Base-by-base conservation (phyloP, 768 basidiomycete genomes). In the Sarcodon sp. region DNA sequence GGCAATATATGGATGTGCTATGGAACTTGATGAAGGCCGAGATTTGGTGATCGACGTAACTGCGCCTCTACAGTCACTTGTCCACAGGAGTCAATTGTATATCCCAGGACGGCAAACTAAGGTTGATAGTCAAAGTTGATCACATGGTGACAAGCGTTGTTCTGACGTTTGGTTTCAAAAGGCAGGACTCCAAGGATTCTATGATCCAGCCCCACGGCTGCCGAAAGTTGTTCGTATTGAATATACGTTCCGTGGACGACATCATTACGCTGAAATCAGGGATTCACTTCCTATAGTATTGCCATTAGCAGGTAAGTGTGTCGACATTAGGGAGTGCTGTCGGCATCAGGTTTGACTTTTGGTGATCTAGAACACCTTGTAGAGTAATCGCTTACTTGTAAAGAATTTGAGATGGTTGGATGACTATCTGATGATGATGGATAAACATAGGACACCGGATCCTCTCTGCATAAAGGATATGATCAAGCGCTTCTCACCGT, bases 151-250 rank as follows among this genome's bases (percentile, higher is more conserved):
- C 49, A 60, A 27, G 21, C 21, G 21, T 38, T 13, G 13, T 38
- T 13, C 13, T 38, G 37, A 38, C 37, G 4, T 49, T 18, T 47
- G 48, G 50, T 27, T 27, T 27, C 34, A 47, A 35, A 54, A 85
- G 86, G 68, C 79, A 50, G 75, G 78, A 27, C 69, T 94, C 36
- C 80, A 87, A 57, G 90, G 90, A n/a, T 91, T 96, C 68, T 80
- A 77, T 59, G 90, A 94, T 66, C 85, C 87, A 48, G 80, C 81
- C 13, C 80, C 86, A 11, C 78, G 77, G n/a, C 69, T 74, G 47
- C 64, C 72, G 44, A 92, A 93, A 67, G 67, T 68, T 5, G 66
- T 92, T 46, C 70, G 77, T 32, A 69, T 93, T 35, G 76, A 78
- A 41, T 93, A 93, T 64, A 64, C 74, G 43, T 96, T 93, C 70